Base-by-base conservation (phyloP, 345 rosid genomes). In the Nasturtium officinale region DNA sequence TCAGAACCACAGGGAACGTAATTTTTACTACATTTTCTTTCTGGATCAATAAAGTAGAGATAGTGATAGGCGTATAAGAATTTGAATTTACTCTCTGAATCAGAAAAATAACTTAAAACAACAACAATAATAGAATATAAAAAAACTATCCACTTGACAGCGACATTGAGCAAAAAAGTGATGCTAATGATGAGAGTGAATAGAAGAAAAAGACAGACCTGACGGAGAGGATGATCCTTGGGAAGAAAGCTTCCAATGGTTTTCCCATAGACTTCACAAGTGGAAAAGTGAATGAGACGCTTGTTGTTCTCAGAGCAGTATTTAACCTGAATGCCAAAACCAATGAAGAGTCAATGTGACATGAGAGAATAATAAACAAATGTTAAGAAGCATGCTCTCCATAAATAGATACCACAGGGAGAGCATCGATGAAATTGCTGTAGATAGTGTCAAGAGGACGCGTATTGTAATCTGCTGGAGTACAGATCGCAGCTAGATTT, bases 241-340 rank as follows among this genome's bases (percentile, higher is more conserved):
- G 99, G 98, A 79, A 96, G 98, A 84, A 86, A 92, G 83, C 96
- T 82, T 43, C 98, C 97, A 10, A 96, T 89, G 5, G 99, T 96
- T 84, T 96, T 96, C 17, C 99, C 99, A 81, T 96, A 96, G 7
- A 96, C 97, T 85, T 96, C 99, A 78, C 99, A 96, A 26, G 99
- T 96, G 5, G 99, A 96, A 80, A 96, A 96, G 84, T 92, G 99
- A 81, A 96, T 92, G 40, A 96, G 79, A 78, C 99, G 98, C 86
- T 96, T 96, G 82, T 68, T 85, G 84, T 96, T 96, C 86, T 96
- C 99, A 21, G 99, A 96, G 78, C 99, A 96, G 80, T 96, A 96
- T 72, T 96, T 96, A 25, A 87, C 97, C 99, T 96, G 65, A 37
- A 77, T 70, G 15, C 35, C 20, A 0, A 42, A 42, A 23, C 66